Evolutionary conservation across 768 basidiomycete genomes (phyloP).

Genomic region (Boletus vermiculosoides): DNA sequence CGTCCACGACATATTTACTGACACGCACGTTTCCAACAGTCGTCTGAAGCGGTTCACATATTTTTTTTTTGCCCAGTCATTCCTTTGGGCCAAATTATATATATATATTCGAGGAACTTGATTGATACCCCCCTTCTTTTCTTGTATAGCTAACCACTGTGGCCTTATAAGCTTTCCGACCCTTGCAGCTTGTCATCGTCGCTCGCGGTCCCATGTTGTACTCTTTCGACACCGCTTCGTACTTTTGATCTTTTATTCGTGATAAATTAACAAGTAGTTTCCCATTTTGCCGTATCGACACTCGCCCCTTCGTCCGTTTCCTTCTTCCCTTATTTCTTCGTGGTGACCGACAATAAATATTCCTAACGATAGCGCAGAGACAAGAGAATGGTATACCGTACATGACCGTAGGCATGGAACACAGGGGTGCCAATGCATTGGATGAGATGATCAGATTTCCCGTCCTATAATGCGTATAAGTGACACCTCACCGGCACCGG

Average conservation of each 20-base stretch:
- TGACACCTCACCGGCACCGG: too few species aligned
- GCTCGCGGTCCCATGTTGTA: constrained; percentile 2
- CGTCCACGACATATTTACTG: too few species aligned
- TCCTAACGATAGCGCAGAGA: background rate
- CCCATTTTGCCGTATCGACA: background rate
- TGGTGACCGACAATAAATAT: background rate
- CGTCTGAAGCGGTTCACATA: constrained; percentile 31
- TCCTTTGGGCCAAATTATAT: background rate
- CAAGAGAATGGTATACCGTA: background rate
- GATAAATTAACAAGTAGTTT: background rate
- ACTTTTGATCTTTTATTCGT: background rate
- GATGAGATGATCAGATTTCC: constrained; percentile 23
- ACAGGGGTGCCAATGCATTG: constrained; percentile 2
- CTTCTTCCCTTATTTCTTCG: background rate
- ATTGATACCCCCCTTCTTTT: constrained; percentile 18
- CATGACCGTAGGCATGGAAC: background rate
- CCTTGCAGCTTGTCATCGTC: too few species aligned
- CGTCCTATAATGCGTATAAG: constrained; percentile 30
- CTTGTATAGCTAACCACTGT: constrained; percentile 40
- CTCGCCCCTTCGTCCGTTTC: background rate
- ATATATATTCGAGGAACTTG: constrained; percentile 10
- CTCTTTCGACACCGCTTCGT: background rate
- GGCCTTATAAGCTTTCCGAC: constrained; percentile 27
- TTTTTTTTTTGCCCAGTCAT: too few species aligned
- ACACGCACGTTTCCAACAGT: too few species aligned